Evolutionary conservation across 441 rosid species (phyloP), one percentile per base, ranked within the genome.

Genomic region (Eutrema salsugineum): DNA sequence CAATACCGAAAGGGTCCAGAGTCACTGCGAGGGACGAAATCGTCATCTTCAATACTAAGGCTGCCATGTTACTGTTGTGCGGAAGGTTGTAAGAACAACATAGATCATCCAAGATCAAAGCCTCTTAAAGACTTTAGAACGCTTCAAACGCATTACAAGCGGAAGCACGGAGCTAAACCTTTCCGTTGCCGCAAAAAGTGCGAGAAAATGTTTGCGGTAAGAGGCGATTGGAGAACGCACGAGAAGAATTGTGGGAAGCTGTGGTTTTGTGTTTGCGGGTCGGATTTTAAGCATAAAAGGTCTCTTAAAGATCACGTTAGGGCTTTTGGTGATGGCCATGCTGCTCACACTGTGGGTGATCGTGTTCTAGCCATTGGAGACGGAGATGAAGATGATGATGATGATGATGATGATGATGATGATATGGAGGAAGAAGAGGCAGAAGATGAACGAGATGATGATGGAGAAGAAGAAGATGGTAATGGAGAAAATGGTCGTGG

Each of bases 221-320:
- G 89, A 64, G 97, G 96, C 3, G 97, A 92, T 61, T 92, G 97
- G 97, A 87, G 96, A 77, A 92, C 97, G 22, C 96, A 92, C 55
- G 97, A 92, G 88, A 90, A 92, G 77, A 92, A 92, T 43, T 92
- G 97, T 17, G 97, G 94, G n/a, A 88, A 90, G 78, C 79, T 90
- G 48, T 90, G 97, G 96, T 90, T 86, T 75, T 92, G 97, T 60
- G 82, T 81, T 30, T 92, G 97, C 24, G 96, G 97, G 5, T 90
- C 96, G 16, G 96, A 92, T 80, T 92, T 92, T 77, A 92, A 92
- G 81, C 97, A 92, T 78, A 92, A 92, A 79, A 88, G 97, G 75
- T 90, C 97, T 1, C 90, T 92, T 16, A 90, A 92, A 77, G 97
- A 92, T 65, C 97, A 92, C 58, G 91, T 90, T 16, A 83, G 87